A percentile compares a stretch with the other conserved stretches of the same genome.
phyloP scores from a whole-genome alignment of 768 basidiomycete species.

The Xanthoconium purpureum region DNA sequence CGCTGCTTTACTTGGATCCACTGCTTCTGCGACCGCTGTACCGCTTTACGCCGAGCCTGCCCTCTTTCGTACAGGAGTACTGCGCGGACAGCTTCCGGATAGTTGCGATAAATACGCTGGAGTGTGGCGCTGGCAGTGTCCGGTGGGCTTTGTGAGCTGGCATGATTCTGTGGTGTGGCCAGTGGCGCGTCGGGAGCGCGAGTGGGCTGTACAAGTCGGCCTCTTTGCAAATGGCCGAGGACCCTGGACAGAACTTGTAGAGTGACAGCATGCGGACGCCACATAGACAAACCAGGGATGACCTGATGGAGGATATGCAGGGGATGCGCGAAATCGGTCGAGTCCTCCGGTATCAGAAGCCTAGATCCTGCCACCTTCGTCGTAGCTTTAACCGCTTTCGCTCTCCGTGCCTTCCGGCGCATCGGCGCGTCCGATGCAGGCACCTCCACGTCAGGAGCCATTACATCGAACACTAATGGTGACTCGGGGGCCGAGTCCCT shows the following conservation, averaged over 20 bases:
- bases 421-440: conserved; percentile 31
- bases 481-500: conserved; percentile 35
- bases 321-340: conserved; percentile 53
- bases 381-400: conserved; percentile 20
- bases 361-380: conserved; percentile 11
- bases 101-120: conserved; percentile 44
- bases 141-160: conserved; percentile 22
- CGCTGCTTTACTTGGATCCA: conserved; percentile 17
- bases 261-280: conserved; percentile 59
- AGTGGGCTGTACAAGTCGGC: conserved; percentile 47
- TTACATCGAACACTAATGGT: conserved; percentile 40
- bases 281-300: conserved; percentile 60
- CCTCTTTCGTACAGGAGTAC: conserved; percentile 35
- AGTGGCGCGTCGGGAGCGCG: conserved; percentile 20
- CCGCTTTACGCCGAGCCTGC: conserved; percentile 24
- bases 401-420: conserved; percentile 27
- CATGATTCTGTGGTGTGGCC: conserved; percentile 12
- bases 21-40: conserved; percentile 15
- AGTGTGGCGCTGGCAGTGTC: conserved; percentile 42
- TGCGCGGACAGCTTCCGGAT: conserved; percentile 43
- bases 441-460: conserved; percentile 21
- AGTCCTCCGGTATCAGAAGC: conserved; percentile 14
- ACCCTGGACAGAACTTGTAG: conserved; percentile 47
- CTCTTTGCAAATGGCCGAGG: conserved; percentile 47
- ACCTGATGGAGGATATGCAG: conserved; percentile 61